Evolutionary conservation across 495 filamentous ascomycete species (phyloP), one percentile per base, ranked within the genome.

Genomic region (Chaetomium tenue): DNA sequence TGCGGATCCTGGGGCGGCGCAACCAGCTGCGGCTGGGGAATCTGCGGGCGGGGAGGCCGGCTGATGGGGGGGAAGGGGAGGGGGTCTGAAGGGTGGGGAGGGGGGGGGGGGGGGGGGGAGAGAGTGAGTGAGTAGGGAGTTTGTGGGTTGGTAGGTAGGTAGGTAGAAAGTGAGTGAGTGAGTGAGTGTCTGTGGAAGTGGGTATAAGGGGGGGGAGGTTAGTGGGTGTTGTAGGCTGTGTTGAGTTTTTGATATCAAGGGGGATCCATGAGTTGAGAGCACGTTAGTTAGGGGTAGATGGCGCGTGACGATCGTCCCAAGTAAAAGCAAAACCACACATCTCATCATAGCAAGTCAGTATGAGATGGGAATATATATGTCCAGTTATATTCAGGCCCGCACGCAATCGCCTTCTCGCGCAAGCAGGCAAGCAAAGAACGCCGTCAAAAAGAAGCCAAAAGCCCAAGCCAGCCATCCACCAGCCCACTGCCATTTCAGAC

Each of bases 1-100:
- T 89, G 69, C 78, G 87, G 42, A 74, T 89, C 22, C 66, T 90
- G 65, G 82, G 83, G 40, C 85, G 83, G 81, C 74, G 87, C 70
- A 90, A 90, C 74, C 80, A 87, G 75, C 65, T 80, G 72, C 72
- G 88, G 12, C 63, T 88, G 68, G 83, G 79, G n/a, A 79, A 76
- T 25, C 69, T 90, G 71, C 80, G 77, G 69, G 79, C 70, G 25
- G 69, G 66, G 18, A 71, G 73, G 61, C 57, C 39, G 0, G 62
- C 70, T 26, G 51, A 60, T 16, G 2, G 0, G 40, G 5, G 2
- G 40, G 1, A 7, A 3, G 30, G 30, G 30, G 30, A 33, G 3
- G 30, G 30, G 39, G 39, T n/a, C n/a, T n/a, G n/a, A n/a, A n/a
- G 77, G 69, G 79, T 69, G 25, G 69, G 66, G 18, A 71, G 73